Evolutionary conservation across 2,329 filamentous ascomycete genomes (phyloP), one percentile per base, ranked within the genome.

Genomic region (Colletotrichum sp.): DNA sequence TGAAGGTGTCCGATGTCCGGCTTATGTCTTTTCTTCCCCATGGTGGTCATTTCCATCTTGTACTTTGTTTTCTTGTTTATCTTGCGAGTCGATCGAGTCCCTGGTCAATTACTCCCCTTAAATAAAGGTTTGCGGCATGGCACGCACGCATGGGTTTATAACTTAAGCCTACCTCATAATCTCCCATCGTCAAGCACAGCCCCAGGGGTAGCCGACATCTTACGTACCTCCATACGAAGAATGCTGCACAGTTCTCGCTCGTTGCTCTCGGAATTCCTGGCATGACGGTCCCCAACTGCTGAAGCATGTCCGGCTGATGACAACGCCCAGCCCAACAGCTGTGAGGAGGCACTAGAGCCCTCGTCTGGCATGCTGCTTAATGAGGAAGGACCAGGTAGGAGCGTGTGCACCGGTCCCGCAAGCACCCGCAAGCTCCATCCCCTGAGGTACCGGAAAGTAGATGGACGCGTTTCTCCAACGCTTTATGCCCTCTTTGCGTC

Each of bases 181-280:
- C 49, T 75, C 72, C 68, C 66, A 36, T 71, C 32, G 49, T 32
- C 21, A 59, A 62, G 68, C 72, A 75, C 72, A 75, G 72, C 72
- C 72, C 62, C 68, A 75, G 62, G 72, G 65, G 52, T 21, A 59
- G 34, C 52, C 34, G 26, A 44, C 30, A 71, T 49, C 68, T 75
- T 64, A 75, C 67, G 72, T 75, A 75, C 44, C 10, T 32, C 6
- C 30, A 30, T 36, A 18, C 12, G 49, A 36, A 64, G 21, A 64
- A 34, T 57, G 26, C n/a, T 69, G 44, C n/a, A 32, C 34, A 39
- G 32, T 30, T 21, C 16, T 60, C 28, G 44, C n/a, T 52, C 34
- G 68, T 60, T 69, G 21, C 49, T 28, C 39, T 24, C 21, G 57
- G 69, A 67, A 55, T 63, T 10, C 63, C 72, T 55, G 60, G 60